Evolutionary conservation across 2,329 filamentous ascomycete species (phyloP), one percentile per base, ranked within the genome.

Genomic region (Xylaria arbuscula): DNA sequence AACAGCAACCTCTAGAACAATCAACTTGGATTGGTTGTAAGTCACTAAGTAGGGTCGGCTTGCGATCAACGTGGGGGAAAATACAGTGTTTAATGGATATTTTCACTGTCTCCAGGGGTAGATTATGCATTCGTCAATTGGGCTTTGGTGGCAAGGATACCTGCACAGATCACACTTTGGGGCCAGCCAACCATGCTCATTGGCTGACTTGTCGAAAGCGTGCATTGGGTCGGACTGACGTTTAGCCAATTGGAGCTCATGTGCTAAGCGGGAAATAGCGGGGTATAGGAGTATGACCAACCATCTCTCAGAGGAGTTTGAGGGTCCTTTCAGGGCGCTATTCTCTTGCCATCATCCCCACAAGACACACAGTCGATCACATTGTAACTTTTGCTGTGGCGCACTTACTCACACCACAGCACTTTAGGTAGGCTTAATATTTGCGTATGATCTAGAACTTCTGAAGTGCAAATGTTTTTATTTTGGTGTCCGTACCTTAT

Each of bases 281-380:
- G 65, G 51, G 51, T 42, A 6, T 5, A 5, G 17, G 7, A 36
- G 8, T 7, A n/a, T 11, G 68, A 28, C 70, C 70, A 72, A 70
- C 47, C 59, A 68, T 15, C 28, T 42, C 22, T 13, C 17, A 42
- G 3, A 38, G 24, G 62, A 22, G 8, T 19, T 17, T 19, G 42
- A 62, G 61, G 48, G 63, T 42, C 45, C 51, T 38, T 55, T 48
- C 45, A 64, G 63, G 68, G 70, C 68, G 70, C 65, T 67, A 70
- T 28, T 32, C 8, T 53, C 36, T 50, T 40, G 2, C 51, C 45
- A 17, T 36, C 51, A 62, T 62, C 51, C 45, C 36, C 15, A 55
- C 17, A 54, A n/a, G 17, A 24, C 47, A 50, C 32, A 64, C 42
- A 13, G 61, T 64, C 8, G 3, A 28, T 1, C 17, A 32, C 38